A percentile compares a stretch with the other conserved stretches of the same genome.
Conservation (phyloP, 2,329 filamentous ascomycete genomes). For the Penicillium crustosum region DNA sequence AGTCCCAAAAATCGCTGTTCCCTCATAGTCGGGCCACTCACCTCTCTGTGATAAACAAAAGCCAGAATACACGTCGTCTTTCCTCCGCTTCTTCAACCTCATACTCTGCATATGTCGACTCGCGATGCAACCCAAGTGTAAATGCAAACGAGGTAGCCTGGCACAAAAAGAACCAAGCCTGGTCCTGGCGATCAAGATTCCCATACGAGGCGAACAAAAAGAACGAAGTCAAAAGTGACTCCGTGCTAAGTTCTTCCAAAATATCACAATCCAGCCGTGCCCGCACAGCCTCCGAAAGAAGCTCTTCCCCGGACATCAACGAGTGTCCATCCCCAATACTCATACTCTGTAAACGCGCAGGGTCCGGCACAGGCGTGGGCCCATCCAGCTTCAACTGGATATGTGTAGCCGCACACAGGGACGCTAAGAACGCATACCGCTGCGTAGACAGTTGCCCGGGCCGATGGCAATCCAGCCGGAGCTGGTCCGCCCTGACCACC, state of each 20-base stretch:
- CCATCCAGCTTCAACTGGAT: constrained; percentile 47
- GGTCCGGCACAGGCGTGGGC: constrained; percentile 22
- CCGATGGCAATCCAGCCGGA: constrained; percentile 46
- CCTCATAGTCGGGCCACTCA: constrained; percentile 33
- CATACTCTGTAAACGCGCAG: constrained; percentile 43
- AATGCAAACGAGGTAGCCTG: constrained; percentile 69
- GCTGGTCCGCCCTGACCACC: constrained; percentile 38
- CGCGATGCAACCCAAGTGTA: constrained; percentile 45
- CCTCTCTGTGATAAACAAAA: constrained; percentile 71
- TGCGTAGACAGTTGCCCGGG: constrained; percentile 52
- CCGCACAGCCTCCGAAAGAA: constrained; percentile 63
- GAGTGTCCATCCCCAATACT: constrained; percentile 57
- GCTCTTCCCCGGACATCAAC: constrained; percentile 62
- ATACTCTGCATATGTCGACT: constrained; percentile 51
- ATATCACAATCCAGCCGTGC: constrained; percentile 44
- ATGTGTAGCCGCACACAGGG: constrained; percentile 46
- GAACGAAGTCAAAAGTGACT: constrained; percentile 65
- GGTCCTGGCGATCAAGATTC: constrained; percentile 69
- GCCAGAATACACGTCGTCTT: constrained; percentile 69
- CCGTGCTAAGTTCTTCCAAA: constrained; percentile 42
- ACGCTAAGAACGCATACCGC: constrained; percentile 44
- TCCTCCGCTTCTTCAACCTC: constrained; percentile 59
- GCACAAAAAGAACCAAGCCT: constrained; percentile 76
- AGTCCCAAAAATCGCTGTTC: neutral
- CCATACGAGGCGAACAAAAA: constrained; percentile 74